These are phyloP conservation scores for Aspergillus novofumigatus DNA, from an alignment of 2,329 filamentous ascomycete species.

Conservation along the genomic window DNA sequence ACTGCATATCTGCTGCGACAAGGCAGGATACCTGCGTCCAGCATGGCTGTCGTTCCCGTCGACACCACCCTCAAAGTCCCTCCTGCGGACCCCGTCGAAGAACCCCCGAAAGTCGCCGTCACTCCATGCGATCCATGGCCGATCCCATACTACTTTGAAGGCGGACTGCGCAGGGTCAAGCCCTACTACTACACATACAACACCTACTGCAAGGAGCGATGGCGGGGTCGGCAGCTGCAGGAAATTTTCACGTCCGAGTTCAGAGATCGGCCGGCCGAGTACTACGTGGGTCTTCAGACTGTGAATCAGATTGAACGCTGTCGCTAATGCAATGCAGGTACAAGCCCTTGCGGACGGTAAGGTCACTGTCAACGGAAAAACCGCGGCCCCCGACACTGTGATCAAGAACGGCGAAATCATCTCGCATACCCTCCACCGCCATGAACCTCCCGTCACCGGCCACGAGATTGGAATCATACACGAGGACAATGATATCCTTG, in stretches of 20 bases:
- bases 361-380: conserved; percentile 76
- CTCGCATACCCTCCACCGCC: conserved; percentile 88
- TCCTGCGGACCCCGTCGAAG: conserved; percentile 19
- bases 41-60: conserved; percentile 36
- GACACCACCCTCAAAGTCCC: conserved; percentile 24
- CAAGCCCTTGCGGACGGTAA: conserved; percentile 74
- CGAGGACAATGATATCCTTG: conserved; percentile 88
- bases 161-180: conserved; percentile 73
- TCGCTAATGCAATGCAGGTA: conserved; percentile 42
- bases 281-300: conserved; percentile 61
- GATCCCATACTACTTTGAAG: conserved; percentile 76
- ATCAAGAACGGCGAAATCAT: conserved; percentile 88
- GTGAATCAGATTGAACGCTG: not conserved
- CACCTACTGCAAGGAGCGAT: conserved; percentile 89
- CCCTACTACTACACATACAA: conserved; percentile 96
- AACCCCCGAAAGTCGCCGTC: conserved; percentile 21
- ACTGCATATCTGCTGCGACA: conserved; percentile 37
- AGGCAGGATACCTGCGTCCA: conserved; percentile 30
- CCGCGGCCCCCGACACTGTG: conserved; percentile 61
- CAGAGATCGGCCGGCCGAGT: conserved; percentile 76
- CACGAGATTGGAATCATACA: conserved; percentile 77
- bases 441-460: conserved; percentile 87
- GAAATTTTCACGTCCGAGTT: conserved; percentile 93
- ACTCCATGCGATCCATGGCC: conserved; percentile 47
- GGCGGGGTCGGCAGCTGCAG: conserved; percentile 74